Conservation (phyloP, 371 early-diverging fungal genomes). For the Mucor racemosus region DNA sequence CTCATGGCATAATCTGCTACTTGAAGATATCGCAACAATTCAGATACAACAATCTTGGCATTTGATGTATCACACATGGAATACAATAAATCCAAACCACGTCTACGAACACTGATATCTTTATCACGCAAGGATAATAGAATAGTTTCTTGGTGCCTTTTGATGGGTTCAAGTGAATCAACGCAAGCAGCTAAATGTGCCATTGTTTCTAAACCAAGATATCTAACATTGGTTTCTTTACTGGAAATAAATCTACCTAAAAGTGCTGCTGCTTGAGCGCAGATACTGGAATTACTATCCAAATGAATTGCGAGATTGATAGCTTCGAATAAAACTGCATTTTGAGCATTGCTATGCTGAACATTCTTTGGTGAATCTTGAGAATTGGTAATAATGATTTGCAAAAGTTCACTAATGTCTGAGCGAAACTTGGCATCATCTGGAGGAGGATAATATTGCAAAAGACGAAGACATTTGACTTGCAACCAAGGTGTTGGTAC, state of each 20-base stretch:
- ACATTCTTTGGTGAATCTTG: conserved; percentile 92
- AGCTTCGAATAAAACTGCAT: conserved; percentile 95
- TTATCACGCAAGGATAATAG: conserved; percentile 90
- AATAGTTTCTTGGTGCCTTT: conserved; percentile 88
- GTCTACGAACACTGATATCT: conserved; percentile 94
- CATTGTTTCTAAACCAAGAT: conserved; percentile 96
- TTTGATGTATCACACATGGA: conserved; percentile 94
- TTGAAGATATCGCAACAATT: conserved; percentile 85
- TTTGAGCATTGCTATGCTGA: conserved; percentile 97
- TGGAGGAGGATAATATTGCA: conserved; percentile 94
- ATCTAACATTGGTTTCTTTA: conserved; percentile 95
- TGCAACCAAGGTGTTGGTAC: conserved; percentile 98
- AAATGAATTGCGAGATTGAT: conserved; percentile 93
- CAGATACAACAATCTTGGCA: conserved; percentile 86
- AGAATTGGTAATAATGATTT: conserved; percentile 81
- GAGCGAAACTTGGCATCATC: conserved; percentile 65
- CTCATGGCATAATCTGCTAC: conserved; percentile 90
- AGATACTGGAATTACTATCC: conserved; percentile 85
- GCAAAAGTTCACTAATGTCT: conserved; percentile 71
- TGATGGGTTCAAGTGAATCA: conserved; percentile 84
- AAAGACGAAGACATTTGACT: conserved; percentile 89
- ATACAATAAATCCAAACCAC: conserved; percentile 95
- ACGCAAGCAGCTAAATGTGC: conserved; percentile 91
- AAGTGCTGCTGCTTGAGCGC: conserved; percentile 80
- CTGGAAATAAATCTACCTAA: conserved; percentile 89